Evolutionary conservation across 805 yeast species (phyloP), one percentile per base, ranked within the genome.

Genomic region (Scheffersomyces amazonensis): DNA sequence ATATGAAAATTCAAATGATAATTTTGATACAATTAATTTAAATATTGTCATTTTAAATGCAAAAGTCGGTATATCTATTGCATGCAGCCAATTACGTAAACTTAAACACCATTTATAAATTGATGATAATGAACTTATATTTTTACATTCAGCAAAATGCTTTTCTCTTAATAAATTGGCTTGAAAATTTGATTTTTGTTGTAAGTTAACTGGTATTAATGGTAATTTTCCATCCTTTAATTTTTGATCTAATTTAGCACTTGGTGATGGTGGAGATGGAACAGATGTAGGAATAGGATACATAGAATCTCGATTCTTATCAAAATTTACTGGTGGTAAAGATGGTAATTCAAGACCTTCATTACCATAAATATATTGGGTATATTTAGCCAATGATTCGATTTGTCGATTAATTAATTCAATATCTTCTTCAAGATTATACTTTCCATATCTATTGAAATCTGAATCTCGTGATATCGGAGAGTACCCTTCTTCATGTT

Each of bases 81-180:
- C 78, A 32, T 73, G 76, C 15, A 75, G 66, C 85, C 86, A 80
- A 17, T 61, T 64, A 21, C 60, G 59, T 35, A 77, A 62, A 21
- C 73, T 62, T 37, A 71, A 62, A 24, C 81, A 72, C 87, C 87
- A 81, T 21, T 57, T 51, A 48, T 75, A 80, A 3, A 81, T 59
- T 15, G 65, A 66, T 0, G 73, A 69, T 11, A 81, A 44, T 0
- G 74, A 63, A 60, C 74, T 71, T 3, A 79, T 70, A 24, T 59
- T 58, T 2, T 53, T 51, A 46, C 84, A 79, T 17, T 60, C 65
- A 9, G 71, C 53, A 36, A 78, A 67, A 43, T 80, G 82, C n/a
- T 62, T 58, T 16, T 69, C 68, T 12, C 65, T 67, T 10, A n/a
- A 27, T 5, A 15, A 12, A n/a, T 27, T 27, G 17, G 30, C 30